phyloP scores from a whole-genome alignment of 352 stramenopile species.

The Thalassiosira hispida region DNA sequence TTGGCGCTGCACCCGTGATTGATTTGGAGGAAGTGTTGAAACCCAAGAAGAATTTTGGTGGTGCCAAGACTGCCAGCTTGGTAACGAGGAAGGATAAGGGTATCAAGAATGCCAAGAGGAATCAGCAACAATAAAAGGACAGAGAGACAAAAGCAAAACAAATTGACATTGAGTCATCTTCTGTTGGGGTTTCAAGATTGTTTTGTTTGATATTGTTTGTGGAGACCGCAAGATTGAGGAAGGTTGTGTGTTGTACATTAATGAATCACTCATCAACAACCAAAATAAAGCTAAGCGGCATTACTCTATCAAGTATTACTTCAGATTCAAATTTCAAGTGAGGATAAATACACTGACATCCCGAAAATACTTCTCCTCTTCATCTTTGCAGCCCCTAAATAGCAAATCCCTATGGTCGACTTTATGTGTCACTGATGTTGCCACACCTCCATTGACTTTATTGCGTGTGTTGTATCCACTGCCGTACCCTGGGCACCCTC shows the following conservation, averaged over 20 bases:
- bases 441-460: neutral
- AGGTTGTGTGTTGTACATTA: slow-evolving; percentile 4
- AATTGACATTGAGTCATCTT: neutral
- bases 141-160: neutral
- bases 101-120: slow-evolving; percentile 90
- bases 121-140: neutral
- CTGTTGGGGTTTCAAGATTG: too few species aligned
- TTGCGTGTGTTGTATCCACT: slow-evolving; percentile 3
- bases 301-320: neutral
- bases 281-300: too few species aligned
- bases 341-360: slow-evolving; percentile 14
- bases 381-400: neutral
- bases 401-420: too few species aligned
- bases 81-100: slow-evolving; percentile 88
- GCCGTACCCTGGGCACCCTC: slow-evolving; percentile 23
- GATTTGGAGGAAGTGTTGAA: slow-evolving; percentile 73
- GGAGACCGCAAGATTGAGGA: too few species aligned
- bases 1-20: slow-evolving; percentile 83
- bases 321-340: neutral
- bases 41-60: slow-evolving; percentile 86
- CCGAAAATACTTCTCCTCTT: slow-evolving; percentile 17
- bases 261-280: neutral
- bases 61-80: slow-evolving; percentile 76
- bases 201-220: too few species aligned
- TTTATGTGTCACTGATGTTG: slow-evolving; percentile 5